phyloP scores from a whole-genome alignment of 2,329 filamentous ascomycete species.

The Fusarium oligoseptatum region DNA sequence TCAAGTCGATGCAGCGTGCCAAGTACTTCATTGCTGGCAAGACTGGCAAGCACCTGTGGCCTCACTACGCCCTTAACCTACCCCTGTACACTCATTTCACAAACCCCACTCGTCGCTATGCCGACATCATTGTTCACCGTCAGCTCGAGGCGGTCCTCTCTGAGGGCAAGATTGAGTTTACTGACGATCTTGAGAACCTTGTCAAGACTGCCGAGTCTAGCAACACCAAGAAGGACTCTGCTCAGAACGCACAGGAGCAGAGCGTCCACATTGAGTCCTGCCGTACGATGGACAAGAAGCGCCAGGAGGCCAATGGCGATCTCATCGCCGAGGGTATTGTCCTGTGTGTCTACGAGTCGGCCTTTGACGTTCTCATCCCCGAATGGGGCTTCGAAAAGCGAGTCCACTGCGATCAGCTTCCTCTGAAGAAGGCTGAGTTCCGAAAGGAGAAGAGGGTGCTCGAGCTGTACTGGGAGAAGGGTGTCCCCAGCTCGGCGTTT shows the following conservation, averaged over 20 bases:
- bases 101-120: conserved; percentile 92
- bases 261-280: conserved; percentile 99
- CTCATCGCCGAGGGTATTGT: conserved; percentile 96
- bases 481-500: conserved; percentile 94
- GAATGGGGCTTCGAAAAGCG: conserved; percentile 99
- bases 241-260: conserved; percentile 97
- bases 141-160: conserved; percentile 91
- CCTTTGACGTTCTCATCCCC: conserved; percentile 97
- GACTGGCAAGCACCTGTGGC: conserved; percentile 80
- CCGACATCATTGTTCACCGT: conserved; percentile 94
- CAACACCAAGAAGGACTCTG: conserved; percentile 99
- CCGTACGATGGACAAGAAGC: conserved; percentile 93
- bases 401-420: conserved; percentile 97
- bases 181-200: conserved; percentile 87
- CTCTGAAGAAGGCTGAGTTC: conserved; percentile 99
- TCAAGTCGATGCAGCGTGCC: conserved; percentile 96
- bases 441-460: conserved; percentile 95
- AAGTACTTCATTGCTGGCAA: conserved; percentile 94
- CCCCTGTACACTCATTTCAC: conserved; percentile 98
- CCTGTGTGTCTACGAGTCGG: conserved; percentile 97
- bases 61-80: conserved; percentile 93
- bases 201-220: conserved; percentile 94
- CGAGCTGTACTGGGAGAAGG: conserved; percentile 99
- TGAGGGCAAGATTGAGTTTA: conserved; percentile 84
- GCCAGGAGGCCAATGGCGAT: conserved; percentile 88